Percentiles rank a stretch among this genome's conserved stretches.
Conservation (phyloP, 768 basidiomycete genomes). For the Suillus decipiens region DNA sequence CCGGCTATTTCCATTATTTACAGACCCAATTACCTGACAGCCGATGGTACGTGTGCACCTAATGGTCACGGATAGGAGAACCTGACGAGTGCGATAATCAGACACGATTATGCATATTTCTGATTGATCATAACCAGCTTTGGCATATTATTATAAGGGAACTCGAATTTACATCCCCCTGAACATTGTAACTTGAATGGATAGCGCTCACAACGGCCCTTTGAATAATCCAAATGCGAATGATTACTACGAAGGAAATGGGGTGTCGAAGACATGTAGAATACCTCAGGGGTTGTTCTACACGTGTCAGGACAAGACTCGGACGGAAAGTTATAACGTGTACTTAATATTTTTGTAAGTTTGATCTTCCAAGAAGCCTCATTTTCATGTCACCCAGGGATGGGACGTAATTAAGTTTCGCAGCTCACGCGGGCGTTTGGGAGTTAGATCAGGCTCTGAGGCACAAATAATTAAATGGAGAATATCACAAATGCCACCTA, state of each 20-base stretch:
- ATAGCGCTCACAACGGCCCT: slow-evolving; percentile 1
- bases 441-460: neutral
- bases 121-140: neutral
- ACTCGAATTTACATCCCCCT: neutral
- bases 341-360: slow-evolving; percentile 43
- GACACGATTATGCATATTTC: neutral
- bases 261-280: slow-evolving; percentile 56
- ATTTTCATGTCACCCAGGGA: slow-evolving; percentile 32
- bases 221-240: slow-evolving; percentile 16
- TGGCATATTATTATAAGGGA: neutral
- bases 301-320: slow-evolving; percentile 29
- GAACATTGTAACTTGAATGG: neutral
- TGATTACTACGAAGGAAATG: slow-evolving; percentile 29
- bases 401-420: slow-evolving; percentile 47
- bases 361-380: slow-evolving; percentile 11
- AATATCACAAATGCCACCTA: neutral
- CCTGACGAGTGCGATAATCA: neutral
- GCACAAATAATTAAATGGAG: neutral
- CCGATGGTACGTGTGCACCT: neutral
- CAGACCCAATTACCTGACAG: neutral
- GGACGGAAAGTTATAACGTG: slow-evolving; percentile 41
- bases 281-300: slow-evolving; percentile 45
- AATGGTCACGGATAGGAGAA: neutral
- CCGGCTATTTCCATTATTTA: neutral
- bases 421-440: slow-evolving; percentile 30